Evolutionary conservation across 1,139 yeast species (phyloP), one percentile per base, ranked within the genome.

Genomic region (Saccharomyces hybrid): DNA sequence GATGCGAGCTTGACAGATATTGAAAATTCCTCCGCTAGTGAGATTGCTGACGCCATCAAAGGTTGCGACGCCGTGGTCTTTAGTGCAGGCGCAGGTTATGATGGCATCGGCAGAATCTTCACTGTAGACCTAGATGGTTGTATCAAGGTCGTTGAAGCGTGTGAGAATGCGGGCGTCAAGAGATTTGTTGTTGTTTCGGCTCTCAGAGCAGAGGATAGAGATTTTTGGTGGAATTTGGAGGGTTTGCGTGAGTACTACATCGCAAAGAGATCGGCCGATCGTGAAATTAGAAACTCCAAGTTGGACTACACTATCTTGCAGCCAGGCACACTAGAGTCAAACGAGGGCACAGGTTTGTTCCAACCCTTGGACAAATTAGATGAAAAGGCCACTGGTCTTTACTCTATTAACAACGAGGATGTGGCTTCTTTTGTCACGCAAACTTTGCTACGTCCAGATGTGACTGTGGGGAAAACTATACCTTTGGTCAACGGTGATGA

Each of bases 51-150:
- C 1, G 69, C 70, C 0, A 66, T 83, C 38, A 65, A 68, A 48
- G 84, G 82, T 2, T 76, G 73, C 49, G 83, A 81, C 63, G 83
- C 82, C 5, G 81, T 83, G 5, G 80, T 84, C 1, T 80, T 83
- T 70, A 73, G 80, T 50, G 88, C 85, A 1, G 88, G 88, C 6
- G 81, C 86, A 1, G 83, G 80, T 6, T 88, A 87, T 1, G 76
- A 76, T 55, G 75, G 78, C 8, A 60, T 71, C 4, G 76, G 72
- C 27, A 70, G 75, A 52, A 75, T 83, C n/a, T 71, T 81, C 52
- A 73, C 76, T 26, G 80, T 83, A n/a, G 88, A 84, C 63, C 71
- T 82, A 54, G 88, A 83, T 63, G 85, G 84, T 4, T 83, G 83
- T 5, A 81, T 80, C 42, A 80, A 80, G 64, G 75, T 79, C 1